Evolutionary conservation across 2,329 filamentous ascomycete species (phyloP), one percentile per base, ranked within the genome.

Genomic region (Colletotrichum trifolii): DNA sequence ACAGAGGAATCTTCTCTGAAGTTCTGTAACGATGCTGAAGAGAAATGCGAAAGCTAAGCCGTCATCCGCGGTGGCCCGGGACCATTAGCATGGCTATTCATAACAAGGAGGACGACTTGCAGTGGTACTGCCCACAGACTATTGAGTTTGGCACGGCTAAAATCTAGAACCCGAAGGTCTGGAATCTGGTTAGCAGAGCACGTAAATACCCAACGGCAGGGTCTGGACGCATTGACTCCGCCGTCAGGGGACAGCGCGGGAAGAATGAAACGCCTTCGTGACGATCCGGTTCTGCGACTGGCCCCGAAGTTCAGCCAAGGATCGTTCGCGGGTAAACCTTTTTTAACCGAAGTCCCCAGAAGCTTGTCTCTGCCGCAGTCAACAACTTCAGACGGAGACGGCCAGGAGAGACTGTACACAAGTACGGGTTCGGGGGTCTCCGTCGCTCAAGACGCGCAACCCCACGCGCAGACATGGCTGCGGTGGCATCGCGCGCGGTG

Each of bases 311-410:
- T 66, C 47, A 48, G 52, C 52, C 58, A 52, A 63, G 63, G 43
- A 57, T 25, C 46, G 52, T 48, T 5, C 38, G 36, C 52, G 52
- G 47, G 58, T 50, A 49, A 63, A 66, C 40, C 47, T 66, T 66
- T 17, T 63, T 63, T 40, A 36, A 52, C 33, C 36, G 9, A 46
- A 25, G 6, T 25, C 10, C 35, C 54, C 45, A 50, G 40, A 66
- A 66, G 59, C 53, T 57, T 53, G 15, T 39, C 42, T 57, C 25
- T 43, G 52, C 7, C 17, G 35, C 11, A 25, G 25, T 25, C n/a
- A 11, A 13, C 45, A n/a, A 48, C 33, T 63, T 66, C 52, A 15
- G 63, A 66, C 53, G 52, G 46, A 45, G 15, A 38, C 15, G 58
- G 4, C 25, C 25, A 25, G 25, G 4, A 25, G 25, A 25, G 25